Evolutionary conservation across 139 green algal species (phyloP), one percentile per base, ranked within the genome.

Genomic region (Bryopsis sp.): DNA sequence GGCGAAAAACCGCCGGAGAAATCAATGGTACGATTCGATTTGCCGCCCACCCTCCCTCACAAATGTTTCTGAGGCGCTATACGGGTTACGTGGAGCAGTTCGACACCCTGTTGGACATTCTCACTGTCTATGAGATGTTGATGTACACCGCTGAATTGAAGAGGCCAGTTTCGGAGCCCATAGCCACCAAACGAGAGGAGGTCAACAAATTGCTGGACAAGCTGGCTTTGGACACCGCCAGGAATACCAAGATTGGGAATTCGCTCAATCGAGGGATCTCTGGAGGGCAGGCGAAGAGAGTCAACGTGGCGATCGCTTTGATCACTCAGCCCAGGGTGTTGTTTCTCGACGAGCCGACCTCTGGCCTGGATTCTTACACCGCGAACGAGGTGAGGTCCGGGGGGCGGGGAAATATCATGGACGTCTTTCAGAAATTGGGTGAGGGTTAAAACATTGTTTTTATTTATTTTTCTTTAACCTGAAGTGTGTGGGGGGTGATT

Each of bases 141-240:
- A 48, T 90, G 70, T 95, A 95, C 79, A 94, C 85, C 0, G 83
- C 82, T 1, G 85, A 92, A 70, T 78, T 95, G 39, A 90, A 92
- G 48, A 72, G 64, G 29, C 58, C 58, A 39, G 29, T 46, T 15
- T 39, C 24, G 8, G 58, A 65, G 5, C 47, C 74, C 1, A 36
- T 79, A 24, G 64, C 65, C 2, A 33, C 22, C 48, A 87, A 94
- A 71, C 47, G 71, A n/a, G 71, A 39, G 28, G 77, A 70, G 22
- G 88, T 95, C 67, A 77, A 88, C 0, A 32, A 72, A 28, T 46
- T 89, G 26, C 65, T 88, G 0, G 50, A 67, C 2, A 36, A 73
- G 48, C 76, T 89, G 39, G 77, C 67, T 32, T 75, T 90, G 59
- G 57, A 77, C 37, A 33, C 63, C 29, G 77, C 75, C 74, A 50